Percentiles rank a stretch among this genome's conserved stretches.
These are phyloP conservation scores for Phialocephala sp. DNA, from an alignment of 2,329 filamentous ascomycete species.

Conservation along the genomic window DNA sequence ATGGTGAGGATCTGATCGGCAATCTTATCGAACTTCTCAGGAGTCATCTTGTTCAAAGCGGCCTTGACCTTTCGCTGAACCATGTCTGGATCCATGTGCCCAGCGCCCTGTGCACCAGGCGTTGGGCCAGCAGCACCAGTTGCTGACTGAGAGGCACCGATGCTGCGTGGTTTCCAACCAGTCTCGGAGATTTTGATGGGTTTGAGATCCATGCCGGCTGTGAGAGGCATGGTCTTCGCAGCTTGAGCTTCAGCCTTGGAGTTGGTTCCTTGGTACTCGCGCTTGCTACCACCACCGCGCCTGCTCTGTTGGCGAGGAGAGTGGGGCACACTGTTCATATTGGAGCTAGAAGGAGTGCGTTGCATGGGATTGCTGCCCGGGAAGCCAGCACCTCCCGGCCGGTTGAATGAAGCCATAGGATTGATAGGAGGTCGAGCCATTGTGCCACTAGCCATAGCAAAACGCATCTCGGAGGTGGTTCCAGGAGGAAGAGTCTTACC, in stretches of 20 bases:
- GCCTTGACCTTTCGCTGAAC: conserved; percentile 99
- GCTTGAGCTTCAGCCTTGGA: conserved; percentile 67
- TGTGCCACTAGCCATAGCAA: conserved; percentile 64
- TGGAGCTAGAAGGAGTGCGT: conserved; percentile 66
- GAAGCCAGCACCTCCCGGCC: conserved; percentile 64
- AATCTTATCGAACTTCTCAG: conserved; percentile 97
- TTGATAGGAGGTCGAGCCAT: conserved; percentile 57
- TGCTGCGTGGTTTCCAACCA: conserved; percentile 88
- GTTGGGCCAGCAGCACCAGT: conserved; percentile 48
- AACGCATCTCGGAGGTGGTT: conserved; percentile 79
- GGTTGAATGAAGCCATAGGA: conserved; percentile 65
- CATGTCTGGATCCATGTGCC: conserved; percentile 83
- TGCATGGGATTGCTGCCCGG: conserved; percentile 67
- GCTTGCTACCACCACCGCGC: conserved; percentile 70
- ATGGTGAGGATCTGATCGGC: conserved; percentile 92
- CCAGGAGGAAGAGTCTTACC: conserved; percentile 71
- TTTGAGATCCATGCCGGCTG: conserved; percentile 80
- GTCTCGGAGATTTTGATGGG: conserved; percentile 72
- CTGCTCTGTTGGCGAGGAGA: conserved; percentile 72
- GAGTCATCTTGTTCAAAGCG: conserved; percentile 99
- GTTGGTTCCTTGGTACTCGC: conserved; percentile 50
- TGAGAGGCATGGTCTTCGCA: conserved; percentile 91
- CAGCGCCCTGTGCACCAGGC: conserved; percentile 53
- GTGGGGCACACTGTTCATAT: conserved; percentile 65
- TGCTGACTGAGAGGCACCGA: conserved; percentile 53